Base-by-base conservation (phyloP, 495 filamentous ascomycete genomes). In the Penicillium soppii region DNA sequence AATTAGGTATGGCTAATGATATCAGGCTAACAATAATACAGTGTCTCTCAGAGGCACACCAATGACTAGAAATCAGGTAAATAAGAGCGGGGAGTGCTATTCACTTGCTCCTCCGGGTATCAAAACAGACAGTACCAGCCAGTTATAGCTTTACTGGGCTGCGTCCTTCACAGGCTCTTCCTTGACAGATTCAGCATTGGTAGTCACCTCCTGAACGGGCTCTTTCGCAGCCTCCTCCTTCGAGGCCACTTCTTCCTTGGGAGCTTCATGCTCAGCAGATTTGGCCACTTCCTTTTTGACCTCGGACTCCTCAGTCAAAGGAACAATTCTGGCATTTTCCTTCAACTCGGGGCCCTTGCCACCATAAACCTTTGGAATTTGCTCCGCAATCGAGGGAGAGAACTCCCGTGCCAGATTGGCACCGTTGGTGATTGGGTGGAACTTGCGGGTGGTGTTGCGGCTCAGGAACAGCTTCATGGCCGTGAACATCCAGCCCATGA, bases 401-500 rank as follows among this genome's bases (percentile, higher is more conserved):
- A 87, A 84, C 61, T 91, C 86, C 19, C 71, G 71, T 12, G 79
- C 82, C 33, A 96, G 72, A 44, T 80, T 80, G n/a, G 63, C 75
- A 17, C 90, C 90, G 60, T 90, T 88, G 26, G 81, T 80, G 73
- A 96, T 81, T 44, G 88, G 86, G 50, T 86, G 85, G 70, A 95
- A 89, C 72, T 95, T 95, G 76, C 86, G 88, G 56, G 86, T 77
- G 3, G 89, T 95, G 69, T 90, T 89, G 57, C 81, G 75, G 50
- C 83, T 82, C 36, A 94, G 70, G 61, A 96, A 81, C 17, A 89
- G 66, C 78, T 91, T 95, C 75, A 95, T 87, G 44, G 85, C 75
- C 23, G 69, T 69, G 63, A 87, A 96, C 64, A 95, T 77, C 82
- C 91, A 95, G 39, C 87, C 86, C 91, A 95, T 95, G 59, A 95